phyloP scores from a whole-genome alignment of 768 basidiomycete genomes.

The Flagelloscypha sp. region DNA sequence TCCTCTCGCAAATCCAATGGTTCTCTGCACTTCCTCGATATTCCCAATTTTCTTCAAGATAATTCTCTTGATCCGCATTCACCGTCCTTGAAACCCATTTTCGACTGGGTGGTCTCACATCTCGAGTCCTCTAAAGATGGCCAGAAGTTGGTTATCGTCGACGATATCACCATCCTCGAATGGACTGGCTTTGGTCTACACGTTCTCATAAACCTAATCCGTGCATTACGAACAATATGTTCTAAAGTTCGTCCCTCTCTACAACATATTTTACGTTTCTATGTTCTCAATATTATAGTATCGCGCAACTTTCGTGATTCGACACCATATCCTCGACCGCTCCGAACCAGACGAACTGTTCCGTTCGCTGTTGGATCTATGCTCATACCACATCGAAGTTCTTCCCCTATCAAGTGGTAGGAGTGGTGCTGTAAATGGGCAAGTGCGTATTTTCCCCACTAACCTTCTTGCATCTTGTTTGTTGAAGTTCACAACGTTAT shows the following conservation, averaged over 20 bases:
- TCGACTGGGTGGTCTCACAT: no score
- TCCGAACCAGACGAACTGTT: slow-evolving; percentile 55
- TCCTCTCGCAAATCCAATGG: no score
- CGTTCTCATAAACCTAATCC: slow-evolving; percentile 48
- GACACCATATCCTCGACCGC: slow-evolving; percentile 54
- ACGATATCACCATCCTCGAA: slow-evolving; percentile 58
- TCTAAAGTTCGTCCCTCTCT: slow-evolving; percentile 33
- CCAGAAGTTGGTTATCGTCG: slow-evolving; percentile 60
- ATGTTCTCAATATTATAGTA: slow-evolving; percentile 3
- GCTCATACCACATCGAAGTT: slow-evolving; percentile 65
- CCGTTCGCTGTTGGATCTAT: slow-evolving; percentile 50
- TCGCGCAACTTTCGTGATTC: slow-evolving; percentile 46
- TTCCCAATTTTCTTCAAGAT: no score
- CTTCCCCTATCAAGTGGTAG: slow-evolving; percentile 63
- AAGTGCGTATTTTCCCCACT: slow-evolving; percentile 33
- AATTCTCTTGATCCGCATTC: no score
- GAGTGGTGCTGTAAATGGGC: slow-evolving; percentile 72
- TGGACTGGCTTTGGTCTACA: slow-evolving; percentile 56
- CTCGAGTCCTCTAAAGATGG: no score
- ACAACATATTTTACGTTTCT: neutral
- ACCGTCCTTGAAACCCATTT: no score
- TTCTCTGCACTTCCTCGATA: no score
- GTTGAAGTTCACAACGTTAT: no score
- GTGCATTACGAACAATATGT: slow-evolving; percentile 52
- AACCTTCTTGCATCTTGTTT: neutral